phyloP scores from a whole-genome alignment of 2,329 filamentous ascomycete species.

The Acrocalymma vagum region DNA sequence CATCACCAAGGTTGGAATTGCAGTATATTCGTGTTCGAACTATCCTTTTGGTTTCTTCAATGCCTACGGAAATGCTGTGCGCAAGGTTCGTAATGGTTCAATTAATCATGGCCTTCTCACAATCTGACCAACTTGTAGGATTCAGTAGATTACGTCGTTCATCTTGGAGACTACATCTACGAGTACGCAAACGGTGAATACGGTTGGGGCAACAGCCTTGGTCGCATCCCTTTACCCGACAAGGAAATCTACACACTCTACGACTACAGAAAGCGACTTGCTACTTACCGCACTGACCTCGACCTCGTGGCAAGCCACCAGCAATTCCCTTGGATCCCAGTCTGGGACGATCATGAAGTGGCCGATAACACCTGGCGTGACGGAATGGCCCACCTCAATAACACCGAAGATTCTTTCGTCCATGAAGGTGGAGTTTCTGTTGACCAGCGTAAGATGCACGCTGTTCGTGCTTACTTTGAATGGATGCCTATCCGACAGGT shows the following conservation, averaged over 20 bases:
- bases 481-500: conserved; percentile 56
- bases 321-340: conserved; percentile 53
- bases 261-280: conserved; percentile 54
- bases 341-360: conserved; percentile 57
- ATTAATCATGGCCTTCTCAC: not conserved
- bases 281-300: conserved; percentile 50
- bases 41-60: conserved; percentile 59
- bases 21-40: conserved; percentile 75
- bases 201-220: conserved; percentile 43
- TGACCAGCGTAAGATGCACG: conserved; percentile 57
- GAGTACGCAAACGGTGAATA: conserved; percentile 50
- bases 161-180: conserved; percentile 56
- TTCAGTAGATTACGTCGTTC: conserved; percentile 52
- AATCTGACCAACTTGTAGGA: conserved; percentile 34
- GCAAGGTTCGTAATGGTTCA: conserved; percentile 28
- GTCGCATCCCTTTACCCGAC: conserved; percentile 42
- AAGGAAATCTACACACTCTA: conserved; percentile 52
- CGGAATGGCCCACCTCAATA: conserved; percentile 50
- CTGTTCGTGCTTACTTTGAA: conserved; percentile 55
- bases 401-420: conserved; percentile 53
- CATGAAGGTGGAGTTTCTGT: conserved; percentile 49
- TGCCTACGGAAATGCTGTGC: conserved; percentile 52
- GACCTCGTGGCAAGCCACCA: conserved; percentile 51
- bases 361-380: conserved; percentile 53
- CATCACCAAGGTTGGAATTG: conserved; percentile 67